phyloP scores from a whole-genome alignment of 768 basidiomycete genomes.

The Leccinum rimulosum region DNA sequence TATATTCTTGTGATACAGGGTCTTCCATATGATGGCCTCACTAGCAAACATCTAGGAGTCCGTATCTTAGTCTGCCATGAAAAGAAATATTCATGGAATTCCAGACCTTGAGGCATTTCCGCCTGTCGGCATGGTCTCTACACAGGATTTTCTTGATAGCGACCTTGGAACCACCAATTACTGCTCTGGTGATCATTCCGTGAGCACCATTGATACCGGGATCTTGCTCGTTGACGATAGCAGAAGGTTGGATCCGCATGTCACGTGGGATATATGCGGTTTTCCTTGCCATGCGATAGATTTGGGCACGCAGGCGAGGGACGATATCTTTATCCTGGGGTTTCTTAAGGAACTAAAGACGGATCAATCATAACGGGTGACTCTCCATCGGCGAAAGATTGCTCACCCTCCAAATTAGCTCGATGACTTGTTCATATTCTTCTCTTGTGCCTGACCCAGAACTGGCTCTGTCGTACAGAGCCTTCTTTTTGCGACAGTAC shows the following conservation, averaged over 20 bases:
- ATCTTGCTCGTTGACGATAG: background rate
- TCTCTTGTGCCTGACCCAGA: background rate
- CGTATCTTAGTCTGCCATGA: conserved; percentile 1
- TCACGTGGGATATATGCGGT: conserved; percentile 22
- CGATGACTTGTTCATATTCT: conserved; percentile 21
- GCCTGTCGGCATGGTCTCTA: background rate
- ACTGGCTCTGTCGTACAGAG: conserved; percentile 8
- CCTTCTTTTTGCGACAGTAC: conserved; percentile 14
- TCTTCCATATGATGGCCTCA: conserved; percentile 30
- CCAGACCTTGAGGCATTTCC: conserved; percentile 14
- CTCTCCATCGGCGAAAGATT: background rate
- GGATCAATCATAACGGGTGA: background rate
- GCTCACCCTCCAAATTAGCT: conserved; percentile 23
- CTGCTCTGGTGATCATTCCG: conserved; percentile 21
- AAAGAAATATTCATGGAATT: background rate
- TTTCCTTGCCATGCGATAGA: conserved; percentile 31
- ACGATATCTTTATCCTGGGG: background rate
- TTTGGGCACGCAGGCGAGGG: conserved; percentile 18
- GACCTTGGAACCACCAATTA: conserved; percentile 12
- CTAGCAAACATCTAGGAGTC: conserved; percentile 19
- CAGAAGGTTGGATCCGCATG: conserved; percentile 9
- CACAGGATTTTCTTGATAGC: conserved; percentile 26
- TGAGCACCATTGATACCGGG: conserved; percentile 15
- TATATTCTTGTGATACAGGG: conserved; percentile 28
- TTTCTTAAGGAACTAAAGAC: conserved; percentile 14